Percentiles rank a stretch among this genome's conserved stretches.
Evolutionary conservation across 2,329 filamentous ascomycete species (phyloP).

Genomic region (Botryotinia narcissicola): DNA sequence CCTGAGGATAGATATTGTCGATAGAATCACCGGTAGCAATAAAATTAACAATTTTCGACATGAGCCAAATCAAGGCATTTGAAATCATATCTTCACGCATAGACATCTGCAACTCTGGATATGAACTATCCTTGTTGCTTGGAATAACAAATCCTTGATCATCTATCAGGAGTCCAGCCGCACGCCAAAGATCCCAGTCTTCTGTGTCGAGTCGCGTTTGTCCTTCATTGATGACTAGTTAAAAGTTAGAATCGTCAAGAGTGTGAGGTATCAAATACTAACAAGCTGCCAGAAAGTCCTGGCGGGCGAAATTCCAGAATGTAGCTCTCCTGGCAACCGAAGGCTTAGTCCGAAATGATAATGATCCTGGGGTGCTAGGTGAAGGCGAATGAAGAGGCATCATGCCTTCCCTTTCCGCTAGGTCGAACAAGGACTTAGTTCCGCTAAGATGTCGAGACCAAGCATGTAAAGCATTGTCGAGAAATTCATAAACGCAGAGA

Average conservation of each 20-base stretch:
- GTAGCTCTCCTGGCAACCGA: constrained; percentile 57
- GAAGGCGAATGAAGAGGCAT: constrained; percentile 44
- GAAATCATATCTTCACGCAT: constrained; percentile 63
- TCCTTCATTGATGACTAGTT: constrained; percentile 55
- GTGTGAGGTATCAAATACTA: constrained; percentile 32
- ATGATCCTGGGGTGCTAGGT: constrained; percentile 39
- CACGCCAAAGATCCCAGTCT: constrained; percentile 61
- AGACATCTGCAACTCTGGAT: constrained; percentile 45
- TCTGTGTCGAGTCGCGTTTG: constrained; percentile 60
- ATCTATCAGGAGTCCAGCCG: constrained; percentile 59
- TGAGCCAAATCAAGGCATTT: constrained; percentile 64
- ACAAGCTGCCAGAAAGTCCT: constrained; percentile 64
- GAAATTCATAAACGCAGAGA: constrained; percentile 64
- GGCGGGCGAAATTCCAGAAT: constrained; percentile 66
- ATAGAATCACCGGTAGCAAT: constrained; percentile 56
- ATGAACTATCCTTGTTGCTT: constrained; percentile 42
- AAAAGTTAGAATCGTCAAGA: not conserved
- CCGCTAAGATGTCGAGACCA: constrained; percentile 66
- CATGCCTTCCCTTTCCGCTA: constrained; percentile 50
- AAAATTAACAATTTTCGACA: constrained; percentile 65
- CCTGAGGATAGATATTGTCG: constrained; percentile 37
- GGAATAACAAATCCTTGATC: constrained; percentile 50
- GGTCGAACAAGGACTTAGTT: constrained; percentile 59
- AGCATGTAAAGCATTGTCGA: constrained; percentile 61
- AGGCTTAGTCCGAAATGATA: constrained; percentile 39